Base-by-base conservation (phyloP, 2,329 filamentous ascomycete species). In the Raffaelea arxii region DNA sequence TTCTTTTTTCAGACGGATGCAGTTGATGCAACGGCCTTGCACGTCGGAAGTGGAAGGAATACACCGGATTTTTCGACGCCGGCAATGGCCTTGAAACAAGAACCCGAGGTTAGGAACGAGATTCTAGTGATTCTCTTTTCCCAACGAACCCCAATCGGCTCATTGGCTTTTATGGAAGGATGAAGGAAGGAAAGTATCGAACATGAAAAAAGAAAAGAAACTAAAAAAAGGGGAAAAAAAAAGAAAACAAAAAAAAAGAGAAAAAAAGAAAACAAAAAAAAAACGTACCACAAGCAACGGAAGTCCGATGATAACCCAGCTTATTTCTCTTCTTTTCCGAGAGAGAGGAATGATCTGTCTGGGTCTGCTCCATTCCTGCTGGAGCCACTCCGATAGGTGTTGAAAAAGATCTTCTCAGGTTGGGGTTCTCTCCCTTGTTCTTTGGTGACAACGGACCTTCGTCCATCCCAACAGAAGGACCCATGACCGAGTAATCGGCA, bases 281-380 rank as follows among this genome's bases (percentile, higher is more conserved):
- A 50, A 48, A 80, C 90, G 78, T 77, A 97, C 91, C 85, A 70
- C 91, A 97, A 56, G 91, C 92, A 56, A 96, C 87, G 39, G 90
- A 94, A 30, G 89, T 95, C 59, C 91, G 80, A 68, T 96, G 91
- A 62, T 97, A 97, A 35, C 91, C 91, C 51, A 97, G 74, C 66
- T 94, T 96, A 65, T 95, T 96, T 60, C 90, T 80, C 50, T 69
- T 74, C 63, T 74, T 78, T 49, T 78, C 75, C 30, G 62, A 65
- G 46, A 65, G 54, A 36, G 60, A 50, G 19, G 59, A 57, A 45
- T 62, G 58, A 35, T 67, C 65, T 41, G 60, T 61, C 50, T 54
- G 50, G 7, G 37, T 44, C 55, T 56, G 62, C 49, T 53, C 22
- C 43, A 46, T 49, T 25, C 43, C 47, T 16, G 44, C 43, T 19